These are phyloP conservation scores for Anthostomella pinea DNA, from an alignment of 2,329 filamentous ascomycete genomes.

Conservation along the genomic window DNA sequence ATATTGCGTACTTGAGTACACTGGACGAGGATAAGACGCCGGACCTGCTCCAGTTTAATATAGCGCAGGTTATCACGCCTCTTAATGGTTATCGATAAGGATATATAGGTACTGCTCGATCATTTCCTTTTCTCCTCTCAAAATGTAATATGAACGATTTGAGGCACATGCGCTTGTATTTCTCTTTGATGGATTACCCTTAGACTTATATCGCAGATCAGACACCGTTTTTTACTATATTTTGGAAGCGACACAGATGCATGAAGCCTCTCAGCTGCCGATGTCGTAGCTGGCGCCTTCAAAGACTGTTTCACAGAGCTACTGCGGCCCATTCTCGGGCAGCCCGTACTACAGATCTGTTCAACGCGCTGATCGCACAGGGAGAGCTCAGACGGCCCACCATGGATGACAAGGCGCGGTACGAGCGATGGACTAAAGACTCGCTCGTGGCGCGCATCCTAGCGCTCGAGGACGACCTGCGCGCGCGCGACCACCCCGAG, in stretches of 20 bases:
- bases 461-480: slow-evolving; percentile 59
- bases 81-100: slow-evolving; percentile 26
- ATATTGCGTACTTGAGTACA: neutral
- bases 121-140: slow-evolving; percentile 1
- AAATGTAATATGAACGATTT: no score
- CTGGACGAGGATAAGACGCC: neutral
- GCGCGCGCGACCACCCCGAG: slow-evolving; percentile 9
- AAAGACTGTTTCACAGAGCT: slow-evolving; percentile 11
- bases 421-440: slow-evolving; percentile 66
- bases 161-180: no score
- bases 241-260: slow-evolving; percentile 8
- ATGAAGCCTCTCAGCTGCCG: slow-evolving; percentile 22
- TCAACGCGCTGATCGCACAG: slow-evolving; percentile 15
- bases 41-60: slow-evolving; percentile 5
- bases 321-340: slow-evolving; percentile 10
- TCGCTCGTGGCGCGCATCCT: slow-evolving; percentile 67
- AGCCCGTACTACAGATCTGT: slow-evolving; percentile 20
- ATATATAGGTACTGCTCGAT: neutral
- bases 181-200: no score
- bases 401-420: slow-evolving; percentile 40
- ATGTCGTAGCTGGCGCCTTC: slow-evolving; percentile 22
- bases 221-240: neutral
- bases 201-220: no score
- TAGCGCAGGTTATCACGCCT: slow-evolving; percentile 1
- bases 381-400: slow-evolving; percentile 6